Conservation (phyloP, 371 early-diverging fungal species). For the Rhizopus sp. region DNA sequence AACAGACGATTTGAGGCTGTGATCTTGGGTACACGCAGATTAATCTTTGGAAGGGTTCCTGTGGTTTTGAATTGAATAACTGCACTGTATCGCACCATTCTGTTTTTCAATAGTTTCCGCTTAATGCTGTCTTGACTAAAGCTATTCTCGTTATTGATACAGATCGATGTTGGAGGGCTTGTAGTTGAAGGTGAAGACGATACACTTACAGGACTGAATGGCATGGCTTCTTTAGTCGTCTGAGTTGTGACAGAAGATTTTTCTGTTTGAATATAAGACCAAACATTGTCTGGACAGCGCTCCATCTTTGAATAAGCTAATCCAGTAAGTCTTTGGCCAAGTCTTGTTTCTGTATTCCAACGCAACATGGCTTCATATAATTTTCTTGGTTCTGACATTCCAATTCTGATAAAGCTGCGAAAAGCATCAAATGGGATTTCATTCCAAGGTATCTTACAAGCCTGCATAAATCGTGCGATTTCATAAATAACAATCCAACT, state of each 20-base stretch:
- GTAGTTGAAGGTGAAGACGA: constrained; percentile 1
- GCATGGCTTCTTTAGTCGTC: background rate
- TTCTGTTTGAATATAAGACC: constrained; percentile 22
- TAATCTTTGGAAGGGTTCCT: constrained; percentile 14
- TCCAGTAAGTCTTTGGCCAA: constrained; percentile 10
- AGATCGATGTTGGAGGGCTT: background rate
- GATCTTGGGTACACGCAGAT: constrained; percentile 29
- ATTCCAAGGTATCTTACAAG: constrained; percentile 22
- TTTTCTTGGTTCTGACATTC: constrained; percentile 18
- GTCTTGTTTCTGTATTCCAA: constrained; percentile 31
- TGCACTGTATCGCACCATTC: constrained; percentile 36
- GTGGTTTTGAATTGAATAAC: constrained; percentile 13
- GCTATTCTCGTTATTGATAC: background rate
- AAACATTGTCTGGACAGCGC: constrained; percentile 36
- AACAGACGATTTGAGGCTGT: constrained; percentile 46
- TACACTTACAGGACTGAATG: background rate
- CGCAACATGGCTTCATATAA: constrained; percentile 33
- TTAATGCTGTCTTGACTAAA: background rate
- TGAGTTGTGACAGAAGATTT: constrained; percentile 2
- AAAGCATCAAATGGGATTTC: constrained; percentile 32
- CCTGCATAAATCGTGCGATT: constrained; percentile 33
- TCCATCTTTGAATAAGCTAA: constrained; percentile 29
- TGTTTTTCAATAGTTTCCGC: constrained; percentile 9
- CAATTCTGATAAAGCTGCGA: constrained; percentile 27
- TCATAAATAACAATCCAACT: constrained; percentile 38